A percentile compares a stretch with the other conserved stretches of the same genome.
phyloP scores from a whole-genome alignment of 2,329 filamentous ascomycete genomes.

The Coniochaeta pulveracea region DNA sequence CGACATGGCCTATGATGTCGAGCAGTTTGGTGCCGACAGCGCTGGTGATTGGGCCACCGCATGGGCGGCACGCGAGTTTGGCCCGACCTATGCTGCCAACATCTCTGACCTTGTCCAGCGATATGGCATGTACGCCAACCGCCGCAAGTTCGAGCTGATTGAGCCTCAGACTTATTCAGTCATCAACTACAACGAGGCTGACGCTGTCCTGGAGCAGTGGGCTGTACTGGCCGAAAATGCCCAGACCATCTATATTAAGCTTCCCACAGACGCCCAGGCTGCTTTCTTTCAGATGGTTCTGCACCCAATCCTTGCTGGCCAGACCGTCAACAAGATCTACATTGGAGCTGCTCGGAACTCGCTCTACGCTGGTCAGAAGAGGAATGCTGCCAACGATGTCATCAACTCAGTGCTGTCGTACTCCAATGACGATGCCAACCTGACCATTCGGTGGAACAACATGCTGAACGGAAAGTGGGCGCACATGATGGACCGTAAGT shows the following conservation, averaged over 20 bases:
- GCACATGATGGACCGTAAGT: conserved; percentile 50
- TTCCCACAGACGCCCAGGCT: conserved; percentile 36
- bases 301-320: conserved; percentile 47
- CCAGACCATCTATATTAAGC: conserved; percentile 40
- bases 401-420: conserved; percentile 37
- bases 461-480: conserved; percentile 52
- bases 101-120: conserved; percentile 40
- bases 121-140: conserved; percentile 43
- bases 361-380: conserved; percentile 39
- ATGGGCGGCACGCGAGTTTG: conserved; percentile 44
- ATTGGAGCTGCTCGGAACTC: conserved; percentile 38
- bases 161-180: conserved; percentile 47
- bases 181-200: conserved; percentile 54
- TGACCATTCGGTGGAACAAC: conserved; percentile 45
- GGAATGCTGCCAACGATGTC: conserved; percentile 43
- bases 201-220: conserved; percentile 45
- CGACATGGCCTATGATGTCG: conserved; percentile 55
- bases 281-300: conserved; percentile 54
- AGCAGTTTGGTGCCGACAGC: conserved; percentile 42
- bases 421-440: conserved; percentile 44
- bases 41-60: conserved; percentile 42
- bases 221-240: conserved; percentile 37
- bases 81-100: conserved; percentile 28
- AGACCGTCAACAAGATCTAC: conserved; percentile 42
- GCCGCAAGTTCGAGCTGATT: conserved; percentile 52